These are phyloP conservation scores for Obelidium mucronatum DNA, from an alignment of 192 early-diverging fungal species.

Conservation along the genomic window DNA sequence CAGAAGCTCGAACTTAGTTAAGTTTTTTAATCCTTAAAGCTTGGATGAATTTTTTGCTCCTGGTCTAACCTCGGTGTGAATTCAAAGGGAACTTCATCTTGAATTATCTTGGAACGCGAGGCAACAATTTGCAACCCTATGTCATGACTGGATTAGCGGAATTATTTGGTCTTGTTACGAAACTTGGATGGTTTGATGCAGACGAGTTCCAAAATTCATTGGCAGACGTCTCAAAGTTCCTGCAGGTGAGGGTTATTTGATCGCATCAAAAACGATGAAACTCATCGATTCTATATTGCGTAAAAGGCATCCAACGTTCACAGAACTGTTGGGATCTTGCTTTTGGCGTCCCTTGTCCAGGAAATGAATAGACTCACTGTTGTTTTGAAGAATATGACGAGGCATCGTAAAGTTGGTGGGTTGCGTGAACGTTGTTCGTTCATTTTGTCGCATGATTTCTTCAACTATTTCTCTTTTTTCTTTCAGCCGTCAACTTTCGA, in stretches of 20 bases:
- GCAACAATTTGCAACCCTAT: slow-evolving; percentile 48
- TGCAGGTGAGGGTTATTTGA: slow-evolving; percentile 28
- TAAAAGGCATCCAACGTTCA: slow-evolving; percentile 61
- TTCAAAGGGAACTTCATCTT: slow-evolving; percentile 66
- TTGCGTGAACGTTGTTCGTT: neutral
- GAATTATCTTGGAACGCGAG: slow-evolving; percentile 49
- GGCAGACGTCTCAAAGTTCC: slow-evolving; percentile 34
- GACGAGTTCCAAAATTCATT: slow-evolving; percentile 68
- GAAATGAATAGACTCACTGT: slow-evolving; percentile 70
- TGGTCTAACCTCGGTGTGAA: too few relatives aligned
- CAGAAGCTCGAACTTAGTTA: slow-evolving; percentile 64
- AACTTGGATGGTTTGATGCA: slow-evolving; percentile 76
- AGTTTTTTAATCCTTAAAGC: slow-evolving; percentile 13
- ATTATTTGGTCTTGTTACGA: slow-evolving; percentile 70
- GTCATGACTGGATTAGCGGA: slow-evolving; percentile 64
- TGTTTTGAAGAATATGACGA: slow-evolving; percentile 67
- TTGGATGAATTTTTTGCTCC: neutral
- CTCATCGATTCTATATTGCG: slow-evolving; percentile 2
- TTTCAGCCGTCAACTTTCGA: slow-evolving; percentile 53
- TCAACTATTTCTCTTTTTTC: too few relatives aligned
- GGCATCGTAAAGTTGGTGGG: slow-evolving; percentile 75
- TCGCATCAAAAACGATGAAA: slow-evolving; percentile 1
- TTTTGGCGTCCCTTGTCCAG: slow-evolving; percentile 70
- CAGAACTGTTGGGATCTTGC: slow-evolving; percentile 70
- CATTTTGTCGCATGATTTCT: neutral